Evolutionary conservation across 352 stramenopile genomes (phyloP), one percentile per base, ranked within the genome.

Genomic region (Globisporangium polare): DNA sequence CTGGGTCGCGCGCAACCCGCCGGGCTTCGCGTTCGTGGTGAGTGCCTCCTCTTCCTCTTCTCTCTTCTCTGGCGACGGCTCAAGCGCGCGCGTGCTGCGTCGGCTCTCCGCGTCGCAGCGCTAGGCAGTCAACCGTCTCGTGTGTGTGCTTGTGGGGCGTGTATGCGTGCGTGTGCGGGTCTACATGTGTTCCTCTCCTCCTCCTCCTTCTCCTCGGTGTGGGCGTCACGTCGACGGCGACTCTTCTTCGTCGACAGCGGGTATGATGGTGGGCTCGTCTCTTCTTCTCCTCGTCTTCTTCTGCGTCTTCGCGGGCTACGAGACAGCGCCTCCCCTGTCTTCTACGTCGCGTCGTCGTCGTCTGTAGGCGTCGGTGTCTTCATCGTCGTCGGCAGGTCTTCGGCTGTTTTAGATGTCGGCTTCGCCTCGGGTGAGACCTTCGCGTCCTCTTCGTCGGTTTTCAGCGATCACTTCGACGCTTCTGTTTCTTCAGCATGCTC

Each of bases 11-110:
- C 83, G 86, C 57, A 94, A 94, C 74, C 86, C 86, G 56, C 86
- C 86, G 17, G 86, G 86, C 68, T 94, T 94, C 69, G 86, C 86
- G 77, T 94, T 94, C 73, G 80, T 94, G 82, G 86, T 94, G 82
- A 90, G 86, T 93, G 71, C 53, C 49, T 54, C 49, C 29, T 72
- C 55, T 45, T 65, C 64, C 35, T 49, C 63, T 43, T 63, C 33
- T 31, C 29, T 37, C 2, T 18, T 41, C 49, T 5, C 13, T n/a
- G 61, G 20, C 58, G 27, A 53, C n/a, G n/a, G 47, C 50, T 56
- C 50, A 42, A 56, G 50, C 50, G 50, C 50, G n/a, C 29, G 35
- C 7, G 26, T 41, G 49, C 26, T 29, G 49, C 26, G 26, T 37
- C 27, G 49, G 39, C 49, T 55, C 17, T 35, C 27, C 49, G 26